These are phyloP conservation scores for Ustilago xerochloae DNA, from an alignment of 1,284 basidiomycete genomes.

Conservation along the genomic window DNA sequence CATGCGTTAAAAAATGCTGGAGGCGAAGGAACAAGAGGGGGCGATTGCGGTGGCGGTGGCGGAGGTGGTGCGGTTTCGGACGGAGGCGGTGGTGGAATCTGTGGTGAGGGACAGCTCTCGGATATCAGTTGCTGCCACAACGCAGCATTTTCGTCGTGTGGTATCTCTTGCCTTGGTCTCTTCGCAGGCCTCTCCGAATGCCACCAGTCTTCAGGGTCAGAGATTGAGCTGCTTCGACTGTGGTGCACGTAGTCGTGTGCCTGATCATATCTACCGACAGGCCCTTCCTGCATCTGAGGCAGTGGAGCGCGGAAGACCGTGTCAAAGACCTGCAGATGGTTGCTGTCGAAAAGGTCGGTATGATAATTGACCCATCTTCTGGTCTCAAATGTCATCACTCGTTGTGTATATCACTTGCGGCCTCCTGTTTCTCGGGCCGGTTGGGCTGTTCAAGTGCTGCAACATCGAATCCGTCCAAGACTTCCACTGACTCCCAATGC, in stretches of 20 bases:
- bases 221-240: neutral
- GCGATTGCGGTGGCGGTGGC: conserved; percentile 7
- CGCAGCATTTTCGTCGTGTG: conserved; percentile 2
- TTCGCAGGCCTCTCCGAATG: neutral
- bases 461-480: conserved; percentile 17
- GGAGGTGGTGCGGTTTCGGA: conserved; percentile 2
- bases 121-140: conserved; percentile 18
- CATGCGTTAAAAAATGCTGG: neutral
- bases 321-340: conserved; percentile 26
- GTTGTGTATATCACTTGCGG: too few species aligned
- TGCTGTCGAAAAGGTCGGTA: conserved; percentile 33
- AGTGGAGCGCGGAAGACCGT: conserved; percentile 17
- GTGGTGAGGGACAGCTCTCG: conserved; percentile 5
- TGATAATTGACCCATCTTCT: conserved; percentile 31
- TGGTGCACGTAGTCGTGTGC: neutral
- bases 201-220: neutral
- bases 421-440: neutral
- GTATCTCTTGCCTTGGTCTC: neutral
- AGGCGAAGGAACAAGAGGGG: conserved; percentile 6
- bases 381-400: neutral
- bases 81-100: neutral
- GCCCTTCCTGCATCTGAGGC: conserved; percentile 8
- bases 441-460: neutral
- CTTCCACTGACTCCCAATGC: conserved; percentile 17
- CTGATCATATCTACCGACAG: neutral